These are phyloP conservation scores for Tylopilus rubrobrunneus DNA, from an alignment of 768 basidiomycete genomes.

Conservation along the genomic window DNA sequence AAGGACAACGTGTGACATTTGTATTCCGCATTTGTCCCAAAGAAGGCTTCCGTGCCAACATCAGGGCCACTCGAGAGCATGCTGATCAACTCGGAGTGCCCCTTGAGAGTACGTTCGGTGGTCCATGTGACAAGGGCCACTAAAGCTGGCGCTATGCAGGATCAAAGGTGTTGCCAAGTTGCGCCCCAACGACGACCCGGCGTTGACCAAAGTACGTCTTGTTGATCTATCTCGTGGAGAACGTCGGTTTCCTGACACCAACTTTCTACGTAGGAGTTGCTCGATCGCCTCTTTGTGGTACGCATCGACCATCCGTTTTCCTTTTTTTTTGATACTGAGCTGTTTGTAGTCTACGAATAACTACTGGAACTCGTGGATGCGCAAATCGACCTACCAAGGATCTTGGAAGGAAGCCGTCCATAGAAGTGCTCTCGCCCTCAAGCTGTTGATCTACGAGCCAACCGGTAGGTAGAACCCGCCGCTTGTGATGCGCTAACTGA, in stretches of 20 bases:
- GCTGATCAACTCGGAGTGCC: conserved; percentile 45
- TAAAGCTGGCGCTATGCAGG: conserved; percentile 23
- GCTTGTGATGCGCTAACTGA: neutral
- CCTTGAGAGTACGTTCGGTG: conserved; percentile 35
- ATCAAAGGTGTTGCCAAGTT: conserved; percentile 43
- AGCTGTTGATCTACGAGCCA: conserved; percentile 89
- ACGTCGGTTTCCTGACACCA: neutral
- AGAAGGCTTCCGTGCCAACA: conserved; percentile 7
- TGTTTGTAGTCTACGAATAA: conserved; percentile 56
- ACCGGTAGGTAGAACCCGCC: conserved; percentile 47
- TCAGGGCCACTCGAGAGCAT: conserved; percentile 34
- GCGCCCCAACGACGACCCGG: conserved; percentile 62
- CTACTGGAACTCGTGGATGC: conserved; percentile 90
- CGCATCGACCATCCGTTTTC: neutral
- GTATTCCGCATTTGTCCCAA: conserved; percentile 69
- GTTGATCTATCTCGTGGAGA: neutral
- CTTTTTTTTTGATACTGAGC: neutral
- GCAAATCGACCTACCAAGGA: conserved; percentile 84
- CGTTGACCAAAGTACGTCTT: conserved; percentile 53
- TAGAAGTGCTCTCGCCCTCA: conserved; percentile 89
- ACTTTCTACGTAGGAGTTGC: conserved; percentile 41
- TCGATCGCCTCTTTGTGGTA: conserved; percentile 56
- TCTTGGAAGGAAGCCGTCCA: conserved; percentile 96
- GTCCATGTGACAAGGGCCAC: neutral
- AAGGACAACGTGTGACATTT: conserved; percentile 91